Evolutionary conservation across 352 stramenopile genomes (phyloP).

Genomic region (Phytophthora aleatoria): DNA sequence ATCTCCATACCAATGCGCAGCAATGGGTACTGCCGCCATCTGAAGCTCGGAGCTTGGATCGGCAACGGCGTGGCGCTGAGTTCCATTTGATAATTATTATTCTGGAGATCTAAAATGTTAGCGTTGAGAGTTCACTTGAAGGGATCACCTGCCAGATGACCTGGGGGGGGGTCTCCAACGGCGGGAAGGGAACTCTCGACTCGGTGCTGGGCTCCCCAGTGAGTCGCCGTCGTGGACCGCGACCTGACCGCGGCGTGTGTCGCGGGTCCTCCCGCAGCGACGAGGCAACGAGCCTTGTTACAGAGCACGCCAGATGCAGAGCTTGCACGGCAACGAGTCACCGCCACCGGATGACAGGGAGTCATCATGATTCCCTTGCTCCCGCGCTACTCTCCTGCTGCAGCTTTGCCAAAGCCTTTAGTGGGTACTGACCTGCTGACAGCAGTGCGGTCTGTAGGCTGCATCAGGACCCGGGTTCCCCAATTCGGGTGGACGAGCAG

Average conservation of each 20-base stretch:
- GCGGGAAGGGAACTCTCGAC: not conserved
- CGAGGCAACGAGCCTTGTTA: conserved; percentile 17
- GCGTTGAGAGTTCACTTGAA: conserved; percentile 6
- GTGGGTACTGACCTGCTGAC: not conserved
- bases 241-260: conserved; percentile 8
- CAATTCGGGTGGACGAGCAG: conserved; percentile 5
- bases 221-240: no score
- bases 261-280: conserved; percentile 18
- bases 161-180: not conserved
- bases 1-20: conserved; percentile 36
- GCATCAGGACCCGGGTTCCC: no score
- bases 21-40: conserved; percentile 26
- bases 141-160: not conserved
- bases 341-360: conserved; percentile 8
- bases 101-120: no score
- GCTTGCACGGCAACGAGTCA: not conserved
- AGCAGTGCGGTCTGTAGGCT: not conserved
- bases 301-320: conserved; percentile 10
- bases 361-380: conserved; percentile 1
- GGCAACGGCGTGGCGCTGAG: conserved; percentile 27
- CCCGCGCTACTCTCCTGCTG: conserved; percentile 10
- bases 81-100: not conserved
- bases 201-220: not conserved
- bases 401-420: not conserved
- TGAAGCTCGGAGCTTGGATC: conserved; percentile 3